Base-by-base conservation (phyloP, 768 basidiomycete genomes). In the Russula dissimulans region DNA sequence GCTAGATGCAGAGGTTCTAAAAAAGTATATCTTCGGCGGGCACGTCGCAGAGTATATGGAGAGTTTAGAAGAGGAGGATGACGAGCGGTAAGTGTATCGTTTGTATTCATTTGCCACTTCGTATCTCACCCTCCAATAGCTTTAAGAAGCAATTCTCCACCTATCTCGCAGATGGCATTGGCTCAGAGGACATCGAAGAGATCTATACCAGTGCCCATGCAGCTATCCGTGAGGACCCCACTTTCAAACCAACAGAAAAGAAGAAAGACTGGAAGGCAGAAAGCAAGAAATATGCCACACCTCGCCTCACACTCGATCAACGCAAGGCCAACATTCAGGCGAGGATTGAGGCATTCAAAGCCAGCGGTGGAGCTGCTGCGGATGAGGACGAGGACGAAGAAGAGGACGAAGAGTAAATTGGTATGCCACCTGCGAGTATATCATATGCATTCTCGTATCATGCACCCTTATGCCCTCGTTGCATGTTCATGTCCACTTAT, bases 21-120 rank as follows among this genome's bases (percentile, higher is more conserved):
- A 95, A 74, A 95, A 95, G 77, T 99, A 99, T 79, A 98, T 99
- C 73, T 89, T 80, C 68, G 95, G 91, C 72, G 95, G 95, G 54
- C 97, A 99, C 73, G 88, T 99, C 59, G 92, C 97, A 53, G 97
- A 98, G 77, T 99, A 98, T 81, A 99, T 99, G 97, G 91, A 98
- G 78, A 89, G 86, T 59, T 78, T 98, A 56, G 97, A 99, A 78
- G 97, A 99, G 81, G 97, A 99, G 79, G 97, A 99, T 71, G 97
- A 98, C 69, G 95, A 98, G 77, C 83, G 94, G 85, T 85, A 67
- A 63, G 81, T 71, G 41, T 59, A 46, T 26, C n/a, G 34, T 22
- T 11, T 18, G 50, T 54, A n/a, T 32, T 47, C 32, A 26, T 11
- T 56, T 52, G 11, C 57, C 26, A 3, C 15, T 10, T 15, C 50